phyloP scores from a whole-genome alignment of 116 monocot species.

The Cymodocea nodosa region DNA sequence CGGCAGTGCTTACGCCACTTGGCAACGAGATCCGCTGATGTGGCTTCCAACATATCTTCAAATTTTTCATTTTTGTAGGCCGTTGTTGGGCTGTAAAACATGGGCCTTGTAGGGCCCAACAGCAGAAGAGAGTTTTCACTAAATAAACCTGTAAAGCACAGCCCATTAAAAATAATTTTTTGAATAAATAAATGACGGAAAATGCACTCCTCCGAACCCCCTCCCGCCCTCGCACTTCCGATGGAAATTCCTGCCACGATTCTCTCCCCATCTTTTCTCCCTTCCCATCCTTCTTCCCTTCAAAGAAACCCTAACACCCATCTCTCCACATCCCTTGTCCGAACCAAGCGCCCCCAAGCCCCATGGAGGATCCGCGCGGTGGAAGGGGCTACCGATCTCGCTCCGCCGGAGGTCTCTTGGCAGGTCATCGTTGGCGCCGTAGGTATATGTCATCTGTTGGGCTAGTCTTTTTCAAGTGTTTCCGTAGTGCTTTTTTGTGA shows the following conservation, averaged over 20 bases:
- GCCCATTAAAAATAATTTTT: too few relatives aligned
- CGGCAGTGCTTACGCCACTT: conserved; percentile 2
- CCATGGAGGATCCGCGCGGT: conserved; percentile 8
- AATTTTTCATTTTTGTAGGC: too few relatives aligned
- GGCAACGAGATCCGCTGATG: background rate
- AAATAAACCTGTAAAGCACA: too few relatives aligned
- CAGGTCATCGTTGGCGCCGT: conserved; percentile 58
- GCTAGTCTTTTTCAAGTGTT: background rate
- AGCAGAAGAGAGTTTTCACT: too few relatives aligned
- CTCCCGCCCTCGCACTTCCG: background rate
- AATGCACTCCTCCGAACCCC: too few relatives aligned
- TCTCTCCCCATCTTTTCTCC: background rate
- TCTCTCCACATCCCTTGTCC: background rate
- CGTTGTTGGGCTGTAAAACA: too few relatives aligned
- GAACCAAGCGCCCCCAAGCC: background rate
- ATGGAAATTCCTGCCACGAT: conserved; percentile 4
- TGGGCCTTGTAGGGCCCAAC: too few relatives aligned
- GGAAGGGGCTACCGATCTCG: conserved; percentile 21
- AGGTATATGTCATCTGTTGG: conserved; percentile 19
- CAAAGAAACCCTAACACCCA: background rate
- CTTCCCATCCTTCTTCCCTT: background rate
- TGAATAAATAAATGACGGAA: too few relatives aligned
- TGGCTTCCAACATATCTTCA: background rate
- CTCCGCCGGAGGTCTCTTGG: conserved; percentile 56
- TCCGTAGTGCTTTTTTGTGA: background rate